A percentile compares a stretch with the other conserved stretches of the same genome.
Conservation (phyloP, 352 stramenopile genomes). For the Phytopythium montanum region DNA sequence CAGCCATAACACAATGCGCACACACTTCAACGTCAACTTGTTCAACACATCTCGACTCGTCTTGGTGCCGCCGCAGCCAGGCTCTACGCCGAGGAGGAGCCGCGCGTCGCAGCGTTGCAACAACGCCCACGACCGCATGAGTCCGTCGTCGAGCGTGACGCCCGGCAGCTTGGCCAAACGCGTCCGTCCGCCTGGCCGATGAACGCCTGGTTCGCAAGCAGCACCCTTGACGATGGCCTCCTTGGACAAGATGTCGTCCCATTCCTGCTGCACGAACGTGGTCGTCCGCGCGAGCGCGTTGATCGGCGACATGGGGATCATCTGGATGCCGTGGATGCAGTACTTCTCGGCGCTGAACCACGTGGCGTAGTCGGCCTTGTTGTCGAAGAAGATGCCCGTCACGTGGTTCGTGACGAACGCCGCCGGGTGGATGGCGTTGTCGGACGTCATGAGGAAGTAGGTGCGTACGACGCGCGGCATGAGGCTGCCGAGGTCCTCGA, state of each 20-base stretch:
- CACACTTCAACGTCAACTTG: too few species aligned
- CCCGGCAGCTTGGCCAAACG: constrained; percentile 43
- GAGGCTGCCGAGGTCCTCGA: constrained; percentile 69
- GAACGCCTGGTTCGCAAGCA: constrained; percentile 65
- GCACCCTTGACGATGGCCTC: constrained; percentile 44
- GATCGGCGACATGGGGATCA: constrained; percentile 71
- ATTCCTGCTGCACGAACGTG: constrained; percentile 67
- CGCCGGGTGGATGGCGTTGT: constrained; percentile 60
- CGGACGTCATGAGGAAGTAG: constrained; percentile 62
- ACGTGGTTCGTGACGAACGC: constrained; percentile 70
- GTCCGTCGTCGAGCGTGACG: constrained; percentile 59
- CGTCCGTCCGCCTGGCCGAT: constrained; percentile 46
- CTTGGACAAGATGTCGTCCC: constrained; percentile 69
- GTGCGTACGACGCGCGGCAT: constrained; percentile 65
- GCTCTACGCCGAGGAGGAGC: background rate
- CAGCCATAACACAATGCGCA: too few species aligned
- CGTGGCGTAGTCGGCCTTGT: constrained; percentile 69
- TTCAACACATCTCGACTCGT: too few species aligned
- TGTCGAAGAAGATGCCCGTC: constrained; percentile 75
- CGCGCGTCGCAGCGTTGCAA: constrained; percentile 62
- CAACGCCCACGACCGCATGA: constrained; percentile 63
- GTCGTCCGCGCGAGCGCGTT: constrained; percentile 61
- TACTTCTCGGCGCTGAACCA: constrained; percentile 69
- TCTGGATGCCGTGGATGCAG: constrained; percentile 79
- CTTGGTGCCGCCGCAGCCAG: too few species aligned